Percentiles rank a stretch among this genome's conserved stretches.
Conservation (phyloP, 768 basidiomycete species). For the Amanita subjunquillea region DNA sequence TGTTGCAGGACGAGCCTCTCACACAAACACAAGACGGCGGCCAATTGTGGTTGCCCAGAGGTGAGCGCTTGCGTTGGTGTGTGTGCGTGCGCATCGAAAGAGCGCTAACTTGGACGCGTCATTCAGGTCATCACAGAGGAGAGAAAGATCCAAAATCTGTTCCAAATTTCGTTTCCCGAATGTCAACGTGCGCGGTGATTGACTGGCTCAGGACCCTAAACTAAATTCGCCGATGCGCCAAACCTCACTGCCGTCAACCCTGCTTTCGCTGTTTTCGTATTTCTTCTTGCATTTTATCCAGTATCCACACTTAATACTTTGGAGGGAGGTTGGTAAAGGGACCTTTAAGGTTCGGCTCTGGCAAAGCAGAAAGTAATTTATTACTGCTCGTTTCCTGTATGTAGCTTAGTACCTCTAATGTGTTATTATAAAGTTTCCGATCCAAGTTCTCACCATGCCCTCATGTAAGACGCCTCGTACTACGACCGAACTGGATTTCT, state of each 20-base stretch:
- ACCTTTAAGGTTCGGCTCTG: background rate
- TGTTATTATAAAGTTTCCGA: background rate
- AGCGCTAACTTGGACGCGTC: background rate
- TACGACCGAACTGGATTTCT: background rate
- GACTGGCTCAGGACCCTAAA: background rate
- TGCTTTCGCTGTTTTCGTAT: background rate
- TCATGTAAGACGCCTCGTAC: slow-evolving; percentile 18
- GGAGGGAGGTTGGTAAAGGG: background rate
- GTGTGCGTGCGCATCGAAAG: background rate
- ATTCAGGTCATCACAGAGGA: slow-evolving; percentile 30
- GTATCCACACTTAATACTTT: background rate
- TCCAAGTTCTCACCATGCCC: slow-evolving; percentile 14
- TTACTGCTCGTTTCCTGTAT: slow-evolving; percentile 1
- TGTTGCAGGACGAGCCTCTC: slow-evolving; percentile 28
- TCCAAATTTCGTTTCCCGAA: slow-evolving; percentile 31
- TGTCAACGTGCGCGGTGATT: slow-evolving; percentile 29
- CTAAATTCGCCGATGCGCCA: background rate
- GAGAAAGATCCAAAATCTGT: slow-evolving; percentile 35
- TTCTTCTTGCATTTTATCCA: background rate
- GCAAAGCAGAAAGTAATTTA: background rate
- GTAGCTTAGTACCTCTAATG: slow-evolving; percentile 2
- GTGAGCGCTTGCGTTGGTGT: slow-evolving; percentile 12
- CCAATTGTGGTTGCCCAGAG: slow-evolving; percentile 31
- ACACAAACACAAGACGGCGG: slow-evolving; percentile 34
- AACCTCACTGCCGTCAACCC: background rate